These are phyloP conservation scores for Vigna trinervia DNA, from an alignment of 306 rosid species.

Conservation along the genomic window DNA sequence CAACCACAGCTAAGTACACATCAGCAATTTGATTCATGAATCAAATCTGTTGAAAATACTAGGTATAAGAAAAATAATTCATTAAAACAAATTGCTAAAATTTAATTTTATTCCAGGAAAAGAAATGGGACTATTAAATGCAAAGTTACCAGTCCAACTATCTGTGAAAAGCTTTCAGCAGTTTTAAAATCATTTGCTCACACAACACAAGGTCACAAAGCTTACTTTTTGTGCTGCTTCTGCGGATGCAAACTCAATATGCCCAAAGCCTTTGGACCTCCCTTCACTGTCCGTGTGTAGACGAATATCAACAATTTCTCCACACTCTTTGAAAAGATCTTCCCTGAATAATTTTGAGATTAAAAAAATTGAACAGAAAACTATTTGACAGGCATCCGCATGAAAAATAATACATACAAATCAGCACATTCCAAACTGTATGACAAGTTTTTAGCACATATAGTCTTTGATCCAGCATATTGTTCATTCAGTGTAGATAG, in stretches of 20 bases:
- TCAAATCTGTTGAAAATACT: background rate
- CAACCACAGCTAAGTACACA: background rate
- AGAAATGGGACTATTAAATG: background rate
- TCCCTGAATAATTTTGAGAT: constrained; percentile 55
- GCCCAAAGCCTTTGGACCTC: constrained; percentile 41
- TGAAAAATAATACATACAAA: constrained; percentile 59
- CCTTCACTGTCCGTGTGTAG: constrained; percentile 58
- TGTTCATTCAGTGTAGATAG: constrained; percentile 50
- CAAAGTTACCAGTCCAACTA: background rate
- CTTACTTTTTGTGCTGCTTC: background rate
- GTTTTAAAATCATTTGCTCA: background rate
- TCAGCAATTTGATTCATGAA: background rate
- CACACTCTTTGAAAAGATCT: constrained; percentile 66
- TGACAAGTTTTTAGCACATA: constrained; percentile 69
- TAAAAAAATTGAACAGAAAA: constrained; percentile 11
- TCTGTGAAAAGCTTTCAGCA: background rate
- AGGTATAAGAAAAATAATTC: background rate
- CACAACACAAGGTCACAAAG: background rate
- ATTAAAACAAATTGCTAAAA: background rate
- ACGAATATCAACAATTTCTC: constrained; percentile 69
- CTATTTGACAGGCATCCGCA: background rate
- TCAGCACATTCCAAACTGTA: constrained; percentile 57
- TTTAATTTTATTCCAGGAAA: background rate
- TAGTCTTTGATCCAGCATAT: constrained; percentile 51
- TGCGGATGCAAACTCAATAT: background rate